A percentile compares a stretch with the other conserved stretches of the same genome.
Conservation (phyloP, 2,329 filamentous ascomycete genomes). For the Cladophialophora carrionii region DNA sequence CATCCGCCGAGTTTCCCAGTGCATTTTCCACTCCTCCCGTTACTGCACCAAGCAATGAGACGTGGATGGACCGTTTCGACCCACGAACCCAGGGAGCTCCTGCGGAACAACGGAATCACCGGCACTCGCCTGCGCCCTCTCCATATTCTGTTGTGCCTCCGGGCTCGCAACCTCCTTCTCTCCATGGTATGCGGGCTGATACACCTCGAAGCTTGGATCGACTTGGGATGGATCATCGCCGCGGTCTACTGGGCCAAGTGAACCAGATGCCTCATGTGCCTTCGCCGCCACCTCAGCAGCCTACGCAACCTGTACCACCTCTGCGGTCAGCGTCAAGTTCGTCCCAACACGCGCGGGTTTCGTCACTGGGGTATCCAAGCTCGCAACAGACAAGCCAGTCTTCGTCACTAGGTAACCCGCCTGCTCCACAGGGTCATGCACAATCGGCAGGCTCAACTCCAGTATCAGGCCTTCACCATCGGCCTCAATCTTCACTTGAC, state of each 20-base stretch:
- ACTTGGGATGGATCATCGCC: conserved; percentile 31
- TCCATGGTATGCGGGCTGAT: conserved; percentile 27
- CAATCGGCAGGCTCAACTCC: conserved; percentile 37
- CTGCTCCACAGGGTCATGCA: conserved; percentile 27
- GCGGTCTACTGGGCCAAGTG: conserved; percentile 29
- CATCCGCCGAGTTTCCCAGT: conserved; percentile 24
- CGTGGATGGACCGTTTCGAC: conserved; percentile 38
- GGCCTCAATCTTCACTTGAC: conserved; percentile 29
- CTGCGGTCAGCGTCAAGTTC: conserved; percentile 29
- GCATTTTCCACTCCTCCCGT: conserved; percentile 23
- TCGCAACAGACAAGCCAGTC: conserved; percentile 20
- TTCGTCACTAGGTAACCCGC: conserved; percentile 20
- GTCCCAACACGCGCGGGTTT: conserved; percentile 33
- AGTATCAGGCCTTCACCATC: conserved; percentile 35
- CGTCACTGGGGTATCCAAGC: conserved; percentile 31
- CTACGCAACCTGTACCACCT: conserved; percentile 19
- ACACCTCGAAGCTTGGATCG: conserved; percentile 28
- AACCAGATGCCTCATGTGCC: conserved; percentile 32
- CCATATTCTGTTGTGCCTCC: conserved; percentile 36
- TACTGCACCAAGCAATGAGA: conserved; percentile 28
- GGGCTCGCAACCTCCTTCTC: conserved; percentile 18
- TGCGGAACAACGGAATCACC: conserved; percentile 29
- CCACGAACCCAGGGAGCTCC: conserved; percentile 29
- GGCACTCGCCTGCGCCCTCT: conserved; percentile 35
- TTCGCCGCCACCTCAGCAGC: conserved; percentile 36